Evolutionary conservation across 768 basidiomycete species (phyloP).

Genomic region (Termitomyces sp.): DNA sequence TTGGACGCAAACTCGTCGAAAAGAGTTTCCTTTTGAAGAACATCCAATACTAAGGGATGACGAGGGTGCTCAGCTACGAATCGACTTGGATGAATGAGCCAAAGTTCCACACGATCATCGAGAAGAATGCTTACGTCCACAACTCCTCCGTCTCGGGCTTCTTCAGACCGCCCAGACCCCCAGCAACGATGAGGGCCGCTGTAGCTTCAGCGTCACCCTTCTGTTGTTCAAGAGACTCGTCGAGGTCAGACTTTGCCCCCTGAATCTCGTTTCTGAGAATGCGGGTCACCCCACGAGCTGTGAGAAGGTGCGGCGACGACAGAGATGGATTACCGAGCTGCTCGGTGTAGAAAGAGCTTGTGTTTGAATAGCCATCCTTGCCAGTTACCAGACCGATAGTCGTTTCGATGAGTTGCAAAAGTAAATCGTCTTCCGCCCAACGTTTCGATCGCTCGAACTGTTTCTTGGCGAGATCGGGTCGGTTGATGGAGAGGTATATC

Average conservation of each 20-base stretch:
- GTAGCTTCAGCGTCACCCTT: slow-evolving; percentile 60
- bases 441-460: slow-evolving; percentile 79
- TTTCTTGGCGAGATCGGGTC: slow-evolving; percentile 81
- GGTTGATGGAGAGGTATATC: slow-evolving; percentile 86
- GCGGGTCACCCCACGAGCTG: slow-evolving; percentile 75
- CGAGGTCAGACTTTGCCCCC: slow-evolving; percentile 76
- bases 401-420: slow-evolving; percentile 88
- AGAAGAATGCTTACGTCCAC: slow-evolving; percentile 53
- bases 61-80: slow-evolving; percentile 48
- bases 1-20: slow-evolving; percentile 63
- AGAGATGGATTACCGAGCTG: slow-evolving; percentile 79
- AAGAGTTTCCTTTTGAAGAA: slow-evolving; percentile 51
- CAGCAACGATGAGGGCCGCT: slow-evolving; percentile 61
- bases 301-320: slow-evolving; percentile 67
- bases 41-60: slow-evolving; percentile 66
- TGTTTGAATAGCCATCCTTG: slow-evolving; percentile 57
- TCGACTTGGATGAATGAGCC: slow-evolving; percentile 24
- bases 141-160: slow-evolving; percentile 59
- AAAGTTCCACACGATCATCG: background rate
- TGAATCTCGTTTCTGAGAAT: slow-evolving; percentile 70
- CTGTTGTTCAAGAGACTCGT: slow-evolving; percentile 63
- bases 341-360: slow-evolving; percentile 70
- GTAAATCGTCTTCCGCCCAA: slow-evolving; percentile 85
- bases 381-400: slow-evolving; percentile 72
- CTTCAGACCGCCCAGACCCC: slow-evolving; percentile 54